Conservation (phyloP, 306 rosid genomes). For the Cucumis cinereus region DNA sequence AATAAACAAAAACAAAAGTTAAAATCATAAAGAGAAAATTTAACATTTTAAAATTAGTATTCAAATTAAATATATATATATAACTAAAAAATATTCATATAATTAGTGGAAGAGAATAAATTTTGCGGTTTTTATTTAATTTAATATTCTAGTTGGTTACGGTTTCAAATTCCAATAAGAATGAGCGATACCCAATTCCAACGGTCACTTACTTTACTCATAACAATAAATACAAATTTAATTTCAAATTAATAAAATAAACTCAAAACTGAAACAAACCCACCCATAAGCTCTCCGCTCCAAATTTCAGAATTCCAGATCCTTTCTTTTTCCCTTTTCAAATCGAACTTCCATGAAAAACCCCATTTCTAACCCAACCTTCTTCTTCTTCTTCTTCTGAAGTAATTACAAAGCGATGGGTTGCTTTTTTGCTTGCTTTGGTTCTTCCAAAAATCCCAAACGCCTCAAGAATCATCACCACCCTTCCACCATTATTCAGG, state of each 20-base stretch:
- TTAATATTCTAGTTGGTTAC: neutral
- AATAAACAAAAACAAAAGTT: too few species aligned
- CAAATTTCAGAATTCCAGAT: constrained; percentile 16
- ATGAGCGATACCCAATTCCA: constrained; percentile 1
- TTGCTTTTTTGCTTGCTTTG: constrained; percentile 73
- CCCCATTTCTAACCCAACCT: neutral
- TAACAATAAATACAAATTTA: neutral
- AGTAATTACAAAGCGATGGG: constrained; percentile 29
- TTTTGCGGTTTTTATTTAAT: too few species aligned
- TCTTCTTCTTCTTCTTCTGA: neutral
- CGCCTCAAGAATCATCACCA: constrained; percentile 24
- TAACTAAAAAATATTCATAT: too few species aligned
- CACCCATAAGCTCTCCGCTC: neutral
- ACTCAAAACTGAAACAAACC: neutral
- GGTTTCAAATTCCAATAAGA: neutral
- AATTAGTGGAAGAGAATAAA: too few species aligned
- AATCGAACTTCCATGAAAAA: constrained; percentile 9
- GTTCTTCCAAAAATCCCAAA: constrained; percentile 47
- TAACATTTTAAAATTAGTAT: too few species aligned
- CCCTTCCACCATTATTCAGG: constrained; percentile 14
- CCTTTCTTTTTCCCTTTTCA: constrained; percentile 33
- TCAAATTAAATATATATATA: too few species aligned
- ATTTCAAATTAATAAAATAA: neutral
- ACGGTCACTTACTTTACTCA: constrained; percentile 42
- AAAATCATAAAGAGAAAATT: too few species aligned